Evolutionary conservation across 495 filamentous ascomycete species (phyloP), one percentile per base, ranked within the genome.

Genomic region (Sordaria brevicollis): DNA sequence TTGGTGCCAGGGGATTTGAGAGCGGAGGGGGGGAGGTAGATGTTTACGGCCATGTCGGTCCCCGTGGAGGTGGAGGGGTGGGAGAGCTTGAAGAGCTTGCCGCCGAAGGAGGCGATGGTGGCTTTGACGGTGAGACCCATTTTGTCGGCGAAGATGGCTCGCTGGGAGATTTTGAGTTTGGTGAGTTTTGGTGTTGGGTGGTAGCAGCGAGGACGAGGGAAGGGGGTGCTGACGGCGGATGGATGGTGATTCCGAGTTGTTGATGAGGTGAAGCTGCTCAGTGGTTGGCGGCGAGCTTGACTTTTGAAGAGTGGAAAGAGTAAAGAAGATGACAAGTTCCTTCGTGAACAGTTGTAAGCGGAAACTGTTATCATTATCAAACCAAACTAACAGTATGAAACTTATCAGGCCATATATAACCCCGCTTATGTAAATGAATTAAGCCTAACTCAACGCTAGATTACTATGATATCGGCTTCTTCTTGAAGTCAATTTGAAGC

Each of bases 71-170:
- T 82, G 74, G 95, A 91, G 74, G 88, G 82, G 87, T 99, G 95
- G 74, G 87, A 87, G 34, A 98, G 89, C 82, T 98, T 98, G 73
- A 96, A 87, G 68, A 99, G 92, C 81, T 93, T 95, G 74, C 95
- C 95, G 77, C 94, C 93, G 81, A 97, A 98, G 76, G 89, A 93
- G 80, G 90, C 86, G 79, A 98, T 97, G 72, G 90, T 92, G 19
- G 93, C 91, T 80, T 90, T 96, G 71, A 91, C 95, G 76, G 89
- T 89, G 83, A 97, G 90, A 70, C 88, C 79, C 92, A 95, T 95
- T 72, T 76, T 82, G 39, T 41, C 7, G 31, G 39, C 66, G 31
- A 25, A 31, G 17, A 36, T 34, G 31, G 65, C 33, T 54, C 8
- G 25, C 34, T 69, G 33, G 1, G n/a, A 3, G 34, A 0, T 35